Percentiles rank a stretch among this genome's conserved stretches.
phyloP scores from a whole-genome alignment of 306 rosid genomes.

The Luffa acutangula region DNA sequence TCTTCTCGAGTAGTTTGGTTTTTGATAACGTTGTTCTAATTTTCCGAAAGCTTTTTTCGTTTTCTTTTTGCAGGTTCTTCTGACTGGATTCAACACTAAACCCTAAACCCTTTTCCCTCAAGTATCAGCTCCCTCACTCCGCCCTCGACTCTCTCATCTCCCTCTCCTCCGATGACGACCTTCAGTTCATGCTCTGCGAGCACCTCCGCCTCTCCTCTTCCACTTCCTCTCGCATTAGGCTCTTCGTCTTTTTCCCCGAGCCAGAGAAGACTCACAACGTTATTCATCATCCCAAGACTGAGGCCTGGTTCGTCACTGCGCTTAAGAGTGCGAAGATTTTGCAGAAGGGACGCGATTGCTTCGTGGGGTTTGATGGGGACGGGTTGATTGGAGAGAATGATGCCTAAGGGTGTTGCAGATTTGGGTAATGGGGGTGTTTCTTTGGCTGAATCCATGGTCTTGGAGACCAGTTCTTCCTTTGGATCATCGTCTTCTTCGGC shows the following conservation, averaged over 20 bases:
- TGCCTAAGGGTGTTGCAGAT: not conserved
- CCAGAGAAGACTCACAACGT: slow-evolving; percentile 8
- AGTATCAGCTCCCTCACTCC: slow-evolving; percentile 47
- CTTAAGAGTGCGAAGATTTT: slow-evolving; percentile 32
- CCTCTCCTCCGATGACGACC: slow-evolving; percentile 22
- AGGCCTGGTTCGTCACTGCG: slow-evolving; percentile 52
- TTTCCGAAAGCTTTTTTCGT: not conserved
- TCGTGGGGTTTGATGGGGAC: slow-evolving; percentile 18
- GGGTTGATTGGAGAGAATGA: slow-evolving; percentile 2
- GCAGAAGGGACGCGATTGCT: slow-evolving; percentile 29
- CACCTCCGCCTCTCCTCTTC: slow-evolving; percentile 19
- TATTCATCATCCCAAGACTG: slow-evolving; percentile 39
- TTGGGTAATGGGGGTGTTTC: slow-evolving; percentile 7
- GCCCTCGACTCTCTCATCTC: slow-evolving; percentile 40
- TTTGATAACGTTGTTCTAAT: too few relatives aligned
- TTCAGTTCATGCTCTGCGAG: slow-evolving; percentile 18
- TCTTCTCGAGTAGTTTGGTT: too few relatives aligned
- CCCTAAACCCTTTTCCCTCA: slow-evolving; percentile 24
- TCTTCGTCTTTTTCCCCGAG: slow-evolving; percentile 27
- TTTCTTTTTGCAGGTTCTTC: too few relatives aligned
- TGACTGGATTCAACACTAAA: too few relatives aligned
- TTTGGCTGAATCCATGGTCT: slow-evolving; percentile 30
- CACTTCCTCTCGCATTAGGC: slow-evolving; percentile 29
- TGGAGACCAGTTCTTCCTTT: slow-evolving; percentile 46
- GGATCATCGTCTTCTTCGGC: slow-evolving; percentile 55